Evolutionary conservation across 345 rosid genomes (phyloP).

Genomic region (Murraya koenigii): DNA sequence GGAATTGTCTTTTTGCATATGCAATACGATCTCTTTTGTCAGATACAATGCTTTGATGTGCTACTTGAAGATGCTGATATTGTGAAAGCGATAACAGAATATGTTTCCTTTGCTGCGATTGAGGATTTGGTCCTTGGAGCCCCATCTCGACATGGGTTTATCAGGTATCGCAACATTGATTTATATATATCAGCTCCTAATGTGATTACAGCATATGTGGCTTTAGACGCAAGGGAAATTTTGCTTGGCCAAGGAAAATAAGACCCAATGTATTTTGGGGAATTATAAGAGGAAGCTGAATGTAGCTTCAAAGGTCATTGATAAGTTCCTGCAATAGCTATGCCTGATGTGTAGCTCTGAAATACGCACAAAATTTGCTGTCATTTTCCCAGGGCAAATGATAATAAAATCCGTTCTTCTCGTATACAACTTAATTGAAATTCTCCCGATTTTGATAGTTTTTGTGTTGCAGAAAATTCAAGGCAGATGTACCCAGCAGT

Average conservation of each 20-base stretch:
- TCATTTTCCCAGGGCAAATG: too few species aligned
- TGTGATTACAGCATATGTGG: neutral
- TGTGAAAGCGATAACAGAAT: slow-evolving; percentile 68
- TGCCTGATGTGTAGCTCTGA: too few species aligned
- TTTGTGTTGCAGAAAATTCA: slow-evolving; percentile 54
- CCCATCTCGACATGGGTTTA: slow-evolving; percentile 64
- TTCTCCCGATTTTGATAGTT: neutral
- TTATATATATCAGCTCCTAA: neutral
- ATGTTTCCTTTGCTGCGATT: slow-evolving; percentile 61
- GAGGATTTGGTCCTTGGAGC: slow-evolving; percentile 83
- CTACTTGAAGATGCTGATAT: slow-evolving; percentile 62
- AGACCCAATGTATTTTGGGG: neutral
- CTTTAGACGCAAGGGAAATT: neutral
- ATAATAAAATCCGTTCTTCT: too few species aligned
- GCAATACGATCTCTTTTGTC: slow-evolving; percentile 1
- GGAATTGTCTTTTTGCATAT: neutral
- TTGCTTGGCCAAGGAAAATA: neutral
- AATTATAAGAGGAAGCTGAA: neutral
- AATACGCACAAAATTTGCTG: too few species aligned
- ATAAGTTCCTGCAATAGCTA: too few species aligned
- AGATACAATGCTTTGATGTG: slow-evolving; percentile 69
- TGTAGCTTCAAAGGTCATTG: neutral
- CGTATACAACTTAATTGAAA: neutral
- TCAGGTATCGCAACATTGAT: slow-evolving; percentile 37
- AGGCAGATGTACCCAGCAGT: slow-evolving; percentile 56